phyloP scores from a whole-genome alignment of 2,329 filamentous ascomycete species.

The Domatiomyces globalis region DNA sequence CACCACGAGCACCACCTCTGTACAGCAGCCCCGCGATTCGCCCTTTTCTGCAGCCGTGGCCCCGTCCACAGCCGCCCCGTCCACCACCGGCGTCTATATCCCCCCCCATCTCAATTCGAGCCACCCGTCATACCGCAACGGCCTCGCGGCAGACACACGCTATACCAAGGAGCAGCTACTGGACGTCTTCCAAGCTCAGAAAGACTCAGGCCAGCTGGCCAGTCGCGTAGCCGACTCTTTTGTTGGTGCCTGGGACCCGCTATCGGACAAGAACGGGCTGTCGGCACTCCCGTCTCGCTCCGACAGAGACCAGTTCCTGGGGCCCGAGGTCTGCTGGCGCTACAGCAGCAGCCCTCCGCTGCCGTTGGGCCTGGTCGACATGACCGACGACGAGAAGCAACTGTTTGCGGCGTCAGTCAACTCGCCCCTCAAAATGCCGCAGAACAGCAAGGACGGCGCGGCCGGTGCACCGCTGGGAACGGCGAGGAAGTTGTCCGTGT shows the following conservation, averaged over 20 bases:
- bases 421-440: slow-evolving; percentile 73
- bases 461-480: slow-evolving; percentile 36
- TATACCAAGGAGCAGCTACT: slow-evolving; percentile 72
- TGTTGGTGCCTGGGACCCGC: slow-evolving; percentile 65
- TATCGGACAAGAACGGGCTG: slow-evolving; percentile 41
- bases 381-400: slow-evolving; percentile 59
- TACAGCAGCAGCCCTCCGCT: slow-evolving; percentile 41
- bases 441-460: slow-evolving; percentile 49
- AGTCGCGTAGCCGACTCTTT: slow-evolving; percentile 55
- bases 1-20: slow-evolving; percentile 30
- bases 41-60: neutral
- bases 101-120: slow-evolving; percentile 46
- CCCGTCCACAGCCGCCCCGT: slow-evolving; percentile 20
- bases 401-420: slow-evolving; percentile 79
- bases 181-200: slow-evolving; percentile 51
- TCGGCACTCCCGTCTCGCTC: slow-evolving; percentile 58
- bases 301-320: slow-evolving; percentile 61
- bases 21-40: neutral
- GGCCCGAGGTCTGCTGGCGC: slow-evolving; percentile 84
- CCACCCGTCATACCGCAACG: slow-evolving; percentile 39
- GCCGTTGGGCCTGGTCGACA: slow-evolving; percentile 58
- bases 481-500: slow-evolving; percentile 70
- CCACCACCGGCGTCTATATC: slow-evolving; percentile 40
- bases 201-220: slow-evolving; percentile 39
- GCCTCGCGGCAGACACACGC: slow-evolving; percentile 40